phyloP scores from a whole-genome alignment of 1,284 basidiomycete species.

The Schizophyllum amplum region DNA sequence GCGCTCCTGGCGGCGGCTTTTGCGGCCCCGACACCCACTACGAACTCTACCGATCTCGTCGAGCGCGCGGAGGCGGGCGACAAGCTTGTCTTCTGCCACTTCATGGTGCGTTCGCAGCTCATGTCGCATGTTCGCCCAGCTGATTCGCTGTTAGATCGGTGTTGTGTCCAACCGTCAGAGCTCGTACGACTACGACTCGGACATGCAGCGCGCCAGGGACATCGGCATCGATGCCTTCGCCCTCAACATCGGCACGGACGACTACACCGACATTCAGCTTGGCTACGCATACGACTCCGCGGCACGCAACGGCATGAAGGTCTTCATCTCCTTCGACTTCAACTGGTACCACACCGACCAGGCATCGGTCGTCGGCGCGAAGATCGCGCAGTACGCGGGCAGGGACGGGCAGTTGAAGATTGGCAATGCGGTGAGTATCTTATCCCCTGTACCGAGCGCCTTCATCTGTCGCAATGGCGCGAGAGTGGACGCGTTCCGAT shows the following conservation, averaged over 20 bases:
- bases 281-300: slow-evolving; percentile 31
- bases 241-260: slow-evolving; percentile 31
- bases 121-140: too few relatives aligned
- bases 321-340: slow-evolving; percentile 39
- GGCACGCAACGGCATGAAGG: slow-evolving; percentile 21
- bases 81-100: too few relatives aligned
- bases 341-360: slow-evolving; percentile 12
- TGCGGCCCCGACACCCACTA: too few relatives aligned
- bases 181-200: slow-evolving; percentile 17
- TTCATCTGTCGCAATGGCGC: too few relatives aligned
- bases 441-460: too few relatives aligned
- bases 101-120: too few relatives aligned
- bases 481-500: too few relatives aligned
- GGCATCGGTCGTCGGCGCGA: slow-evolving; percentile 5
- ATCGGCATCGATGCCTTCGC: slow-evolving; percentile 33
- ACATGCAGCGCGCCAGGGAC: slow-evolving; percentile 23
- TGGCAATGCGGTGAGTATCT: slow-evolving; percentile 7
- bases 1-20: too few relatives aligned
- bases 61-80: too few relatives aligned
- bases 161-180: slow-evolving; percentile 13
- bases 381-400: slow-evolving; percentile 9
- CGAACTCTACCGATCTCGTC: too few relatives aligned
- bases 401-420: slow-evolving; percentile 8
- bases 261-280: slow-evolving; percentile 31
- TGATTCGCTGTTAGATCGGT: too few relatives aligned